phyloP scores from a whole-genome alignment of 1,139 yeast species.

The Suhomyces wounanorum region DNA sequence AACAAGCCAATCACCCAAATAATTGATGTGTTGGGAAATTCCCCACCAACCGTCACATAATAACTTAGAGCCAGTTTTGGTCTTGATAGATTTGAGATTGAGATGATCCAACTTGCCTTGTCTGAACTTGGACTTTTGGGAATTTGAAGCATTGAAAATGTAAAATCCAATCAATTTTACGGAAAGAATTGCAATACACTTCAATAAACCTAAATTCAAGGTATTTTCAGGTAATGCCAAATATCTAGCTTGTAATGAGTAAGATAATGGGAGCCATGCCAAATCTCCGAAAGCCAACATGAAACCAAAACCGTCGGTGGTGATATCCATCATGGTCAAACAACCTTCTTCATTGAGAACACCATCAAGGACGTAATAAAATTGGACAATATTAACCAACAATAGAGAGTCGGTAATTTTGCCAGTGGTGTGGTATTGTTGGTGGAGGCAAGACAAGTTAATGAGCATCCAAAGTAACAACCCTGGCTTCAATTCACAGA shows the following conservation, averaged over 20 bases:
- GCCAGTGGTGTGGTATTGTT: constrained; percentile 68
- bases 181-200: constrained; percentile 38
- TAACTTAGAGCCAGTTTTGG: constrained; percentile 77
- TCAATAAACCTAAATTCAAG: constrained; percentile 52
- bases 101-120: constrained; percentile 67
- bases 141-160: constrained; percentile 81
- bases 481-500: constrained; percentile 95
- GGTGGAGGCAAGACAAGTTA: constrained; percentile 77
- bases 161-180: constrained; percentile 65
- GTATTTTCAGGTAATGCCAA: constrained; percentile 60
- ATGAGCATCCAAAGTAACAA: constrained; percentile 82
- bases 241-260: constrained; percentile 83
- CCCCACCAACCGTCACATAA: constrained; percentile 97
- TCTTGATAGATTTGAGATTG: constrained; percentile 65
- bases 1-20: constrained; percentile 93
- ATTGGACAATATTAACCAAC: constrained; percentile 68
- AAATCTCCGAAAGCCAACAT: constrained; percentile 95
- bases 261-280: constrained; percentile 92
- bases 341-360: constrained; percentile 88
- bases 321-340: constrained; percentile 90
- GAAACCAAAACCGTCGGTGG: constrained; percentile 96
- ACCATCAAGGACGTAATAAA: constrained; percentile 86
- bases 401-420: constrained; percentile 70
- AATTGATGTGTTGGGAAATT: constrained; percentile 86
- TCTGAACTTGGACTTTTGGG: constrained; percentile 82